Percentiles rank a stretch among this genome's conserved stretches.
phyloP scores from a whole-genome alignment of 2,329 filamentous ascomycete genomes.

The Lithohypha guttulata region DNA sequence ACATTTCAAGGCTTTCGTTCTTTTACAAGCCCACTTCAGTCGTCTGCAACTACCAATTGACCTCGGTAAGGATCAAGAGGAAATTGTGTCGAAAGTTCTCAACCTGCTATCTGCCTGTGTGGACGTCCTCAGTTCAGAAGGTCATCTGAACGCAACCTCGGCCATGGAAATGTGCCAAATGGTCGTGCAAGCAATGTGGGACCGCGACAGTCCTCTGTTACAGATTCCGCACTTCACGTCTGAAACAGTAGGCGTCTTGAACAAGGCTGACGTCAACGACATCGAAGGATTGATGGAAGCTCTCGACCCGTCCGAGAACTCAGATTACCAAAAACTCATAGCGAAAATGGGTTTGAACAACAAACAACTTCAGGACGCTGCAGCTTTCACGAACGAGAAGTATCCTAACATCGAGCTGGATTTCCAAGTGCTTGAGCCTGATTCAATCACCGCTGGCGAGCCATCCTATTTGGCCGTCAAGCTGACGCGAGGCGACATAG shows the following conservation, averaged over 20 bases:
- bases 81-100: slow-evolving; percentile 72
- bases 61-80: slow-evolving; percentile 87
- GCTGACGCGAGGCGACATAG: slow-evolving; percentile 71
- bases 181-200: slow-evolving; percentile 99
- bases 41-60: slow-evolving; percentile 94
- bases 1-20: slow-evolving; percentile 96
- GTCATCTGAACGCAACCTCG: slow-evolving; percentile 91
- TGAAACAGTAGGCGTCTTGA: slow-evolving; percentile 49
- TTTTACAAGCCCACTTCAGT: slow-evolving; percentile 94
- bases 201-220: slow-evolving; percentile 90
- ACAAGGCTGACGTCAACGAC: slow-evolving; percentile 60
- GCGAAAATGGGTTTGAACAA: slow-evolving; percentile 69
- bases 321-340: slow-evolving; percentile 66
- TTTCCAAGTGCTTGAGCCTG: slow-evolving; percentile 72
- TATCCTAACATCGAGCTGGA: slow-evolving; percentile 92
- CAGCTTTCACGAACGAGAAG: slow-evolving; percentile 87
- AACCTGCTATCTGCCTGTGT: slow-evolving; percentile 84
- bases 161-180: slow-evolving; percentile 99
- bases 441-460: slow-evolving; percentile 67
- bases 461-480: slow-evolving; percentile 74
- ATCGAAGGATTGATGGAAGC: slow-evolving; percentile 98
- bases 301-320: slow-evolving; percentile 92
- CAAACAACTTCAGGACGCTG: slow-evolving; percentile 75
- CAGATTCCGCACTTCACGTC: slow-evolving; percentile 92
- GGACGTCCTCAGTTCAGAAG: slow-evolving; percentile 89